A percentile compares a stretch with the other conserved stretches of the same genome.
Conservation (phyloP, 495 filamentous ascomycete genomes). For the Cetradonia linearis region DNA sequence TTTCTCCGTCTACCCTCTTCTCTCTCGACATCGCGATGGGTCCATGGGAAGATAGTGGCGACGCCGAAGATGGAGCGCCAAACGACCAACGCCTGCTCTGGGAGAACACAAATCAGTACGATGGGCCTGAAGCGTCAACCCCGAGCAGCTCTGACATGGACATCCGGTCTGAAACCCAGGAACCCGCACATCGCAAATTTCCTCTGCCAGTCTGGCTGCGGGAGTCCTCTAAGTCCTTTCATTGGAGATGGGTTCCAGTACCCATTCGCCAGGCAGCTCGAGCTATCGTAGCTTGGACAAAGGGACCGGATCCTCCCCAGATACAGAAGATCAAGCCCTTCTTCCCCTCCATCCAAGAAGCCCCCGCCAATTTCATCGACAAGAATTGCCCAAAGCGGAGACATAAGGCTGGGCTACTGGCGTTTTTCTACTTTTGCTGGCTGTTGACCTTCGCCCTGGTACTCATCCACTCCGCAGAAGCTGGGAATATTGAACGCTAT, state of each 20-base stretch:
- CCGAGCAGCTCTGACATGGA: constrained; percentile 28
- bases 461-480: constrained; percentile 51
- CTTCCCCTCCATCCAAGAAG: constrained; percentile 58
- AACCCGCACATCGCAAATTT: constrained; percentile 9
- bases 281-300: constrained; percentile 51
- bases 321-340: constrained; percentile 57
- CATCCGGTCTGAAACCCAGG: constrained; percentile 15
- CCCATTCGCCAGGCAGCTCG: constrained; percentile 39
- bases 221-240: constrained; percentile 45
- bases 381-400: constrained; percentile 51
- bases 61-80: constrained; percentile 13
- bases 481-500: constrained; percentile 58
- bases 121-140: constrained; percentile 33
- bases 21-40: constrained; percentile 11
- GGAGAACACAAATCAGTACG: constrained; percentile 29
- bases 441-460: constrained; percentile 60
- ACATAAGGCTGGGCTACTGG: constrained; percentile 48
- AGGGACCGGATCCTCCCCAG: constrained; percentile 56
- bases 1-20: too few species aligned
- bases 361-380: constrained; percentile 53
- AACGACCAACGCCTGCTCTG: constrained; percentile 8
- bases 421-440: constrained; percentile 59
- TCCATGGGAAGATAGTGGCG: constrained; percentile 13
- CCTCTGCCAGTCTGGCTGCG: constrained; percentile 42
- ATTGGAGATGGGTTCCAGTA: constrained; percentile 44